These are phyloP conservation scores for Pichia sorboxylosa DNA, from an alignment of 1,139 yeast species.

Conservation along the genomic window DNA sequence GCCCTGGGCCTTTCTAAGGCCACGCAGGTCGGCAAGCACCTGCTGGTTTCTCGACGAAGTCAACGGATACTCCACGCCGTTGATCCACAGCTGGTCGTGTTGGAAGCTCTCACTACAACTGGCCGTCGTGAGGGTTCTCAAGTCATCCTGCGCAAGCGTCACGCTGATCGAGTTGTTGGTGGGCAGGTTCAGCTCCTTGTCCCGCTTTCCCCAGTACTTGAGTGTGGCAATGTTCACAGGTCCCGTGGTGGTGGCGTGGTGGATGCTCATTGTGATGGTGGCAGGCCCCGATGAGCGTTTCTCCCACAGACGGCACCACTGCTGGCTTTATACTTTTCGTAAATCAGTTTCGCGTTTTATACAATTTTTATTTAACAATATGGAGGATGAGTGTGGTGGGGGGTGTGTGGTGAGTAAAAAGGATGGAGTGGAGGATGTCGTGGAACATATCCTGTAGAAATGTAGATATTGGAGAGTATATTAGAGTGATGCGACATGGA, in stretches of 20 bases:
- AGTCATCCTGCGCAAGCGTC: conserved; percentile 79
- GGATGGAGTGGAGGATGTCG: no score
- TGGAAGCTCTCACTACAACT: conserved; percentile 48
- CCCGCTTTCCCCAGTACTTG: conserved; percentile 98
- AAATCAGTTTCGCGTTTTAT: no score
- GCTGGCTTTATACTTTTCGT: no score
- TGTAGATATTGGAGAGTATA: no score
- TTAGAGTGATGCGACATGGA: no score
- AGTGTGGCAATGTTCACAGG: conserved; percentile 89
- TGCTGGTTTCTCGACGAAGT: conserved; percentile 58
- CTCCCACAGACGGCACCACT: no score
- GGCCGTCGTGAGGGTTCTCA: conserved; percentile 84
- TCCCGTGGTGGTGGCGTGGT: conserved; percentile 79
- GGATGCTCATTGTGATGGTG: conserved; percentile 27
- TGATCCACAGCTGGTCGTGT: conserved; percentile 69
- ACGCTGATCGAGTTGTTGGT: conserved; percentile 94
- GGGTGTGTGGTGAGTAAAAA: no score
- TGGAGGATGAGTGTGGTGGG: no score
- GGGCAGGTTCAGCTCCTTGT: conserved; percentile 74
- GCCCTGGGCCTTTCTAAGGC: conserved; percentile 50
- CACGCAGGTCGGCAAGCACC: conserved; percentile 66
- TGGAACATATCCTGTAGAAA: no score
- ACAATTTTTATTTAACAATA: no score
- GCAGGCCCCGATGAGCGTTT: no score
- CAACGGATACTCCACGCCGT: conserved; percentile 38